phyloP scores from a whole-genome alignment of 441 rosid genomes.

The Gossypium davidsonii region DNA sequence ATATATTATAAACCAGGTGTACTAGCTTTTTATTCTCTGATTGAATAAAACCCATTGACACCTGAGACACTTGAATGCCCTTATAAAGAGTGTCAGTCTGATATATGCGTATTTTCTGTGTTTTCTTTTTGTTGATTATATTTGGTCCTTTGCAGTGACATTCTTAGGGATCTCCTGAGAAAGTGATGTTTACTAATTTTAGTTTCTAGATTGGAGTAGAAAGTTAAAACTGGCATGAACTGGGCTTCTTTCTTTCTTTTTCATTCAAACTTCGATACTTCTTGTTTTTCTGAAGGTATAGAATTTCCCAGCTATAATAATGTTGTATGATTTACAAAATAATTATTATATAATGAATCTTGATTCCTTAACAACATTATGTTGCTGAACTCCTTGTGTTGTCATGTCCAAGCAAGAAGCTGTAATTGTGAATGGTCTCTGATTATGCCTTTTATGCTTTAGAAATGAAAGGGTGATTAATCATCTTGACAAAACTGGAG shows the following conservation, averaged over 20 bases:
- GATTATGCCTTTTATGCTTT: not conserved
- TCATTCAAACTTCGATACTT: not conserved
- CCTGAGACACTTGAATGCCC: not conserved
- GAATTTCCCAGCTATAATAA: not conserved
- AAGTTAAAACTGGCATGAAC: not conserved
- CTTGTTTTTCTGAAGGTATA: not conserved
- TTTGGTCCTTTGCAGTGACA: not conserved
- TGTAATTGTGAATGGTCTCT: not conserved
- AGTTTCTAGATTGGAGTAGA: not conserved
- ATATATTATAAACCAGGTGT: not conserved
- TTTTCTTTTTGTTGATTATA: not conserved
- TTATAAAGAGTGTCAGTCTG: not conserved
- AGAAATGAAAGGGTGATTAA: not conserved
- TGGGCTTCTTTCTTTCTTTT: slow-evolving; percentile 2
- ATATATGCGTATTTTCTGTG: not conserved
- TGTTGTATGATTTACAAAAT: not conserved
- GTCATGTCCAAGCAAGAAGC: not conserved
- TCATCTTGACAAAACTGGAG: not conserved
- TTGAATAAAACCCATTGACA: not conserved
- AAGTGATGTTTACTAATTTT: not conserved
- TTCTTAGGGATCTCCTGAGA: not conserved
- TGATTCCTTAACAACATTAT: not conserved
- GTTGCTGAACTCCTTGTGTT: not conserved
- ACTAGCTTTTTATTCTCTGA: not conserved
- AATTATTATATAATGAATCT: not conserved